These are phyloP conservation scores for Magnaporthiopsis rhizophila DNA, from an alignment of 2,329 filamentous ascomycete species.

Conservation along the genomic window DNA sequence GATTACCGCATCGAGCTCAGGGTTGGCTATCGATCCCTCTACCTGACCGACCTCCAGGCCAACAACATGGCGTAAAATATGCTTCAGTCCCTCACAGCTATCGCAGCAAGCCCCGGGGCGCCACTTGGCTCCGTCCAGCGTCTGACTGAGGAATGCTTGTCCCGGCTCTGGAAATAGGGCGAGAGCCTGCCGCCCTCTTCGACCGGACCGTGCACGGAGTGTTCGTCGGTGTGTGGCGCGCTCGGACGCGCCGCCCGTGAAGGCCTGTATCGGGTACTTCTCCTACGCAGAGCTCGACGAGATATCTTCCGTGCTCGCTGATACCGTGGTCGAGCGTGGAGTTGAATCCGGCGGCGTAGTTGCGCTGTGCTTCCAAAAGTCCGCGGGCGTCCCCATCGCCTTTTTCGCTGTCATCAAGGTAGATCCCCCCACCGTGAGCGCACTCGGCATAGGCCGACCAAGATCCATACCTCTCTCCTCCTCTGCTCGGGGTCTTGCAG, in stretches of 20 bases:
- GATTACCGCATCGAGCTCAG: too few species aligned
- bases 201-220: not conserved
- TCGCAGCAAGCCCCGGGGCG: not conserved
- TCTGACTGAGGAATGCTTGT: not conserved
- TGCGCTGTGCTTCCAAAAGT: constrained; percentile 18
- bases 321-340: constrained; percentile 6
- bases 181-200: constrained; percentile 8
- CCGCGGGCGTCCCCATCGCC: constrained; percentile 13
- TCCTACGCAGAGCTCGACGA: constrained; percentile 23
- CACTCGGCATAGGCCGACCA: constrained; percentile 7
- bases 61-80: not conserved
- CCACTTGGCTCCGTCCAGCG: not conserved
- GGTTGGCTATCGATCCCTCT: too few species aligned
- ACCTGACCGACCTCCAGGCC: too few species aligned
- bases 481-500: too few species aligned
- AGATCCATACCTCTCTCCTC: not conserved
- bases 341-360: constrained; percentile 13
- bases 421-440: constrained; percentile 11
- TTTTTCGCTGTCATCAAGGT: constrained; percentile 17
- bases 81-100: not conserved
- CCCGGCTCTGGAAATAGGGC: not conserved
- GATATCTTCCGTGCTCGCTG: constrained; percentile 26
- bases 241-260: constrained; percentile 20
- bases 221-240: constrained; percentile 6
- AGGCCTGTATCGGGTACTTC: constrained; percentile 21